These are phyloP conservation scores for Obelidium mucronatum DNA, from an alignment of 192 early-diverging fungal species.

Conservation along the genomic window DNA sequence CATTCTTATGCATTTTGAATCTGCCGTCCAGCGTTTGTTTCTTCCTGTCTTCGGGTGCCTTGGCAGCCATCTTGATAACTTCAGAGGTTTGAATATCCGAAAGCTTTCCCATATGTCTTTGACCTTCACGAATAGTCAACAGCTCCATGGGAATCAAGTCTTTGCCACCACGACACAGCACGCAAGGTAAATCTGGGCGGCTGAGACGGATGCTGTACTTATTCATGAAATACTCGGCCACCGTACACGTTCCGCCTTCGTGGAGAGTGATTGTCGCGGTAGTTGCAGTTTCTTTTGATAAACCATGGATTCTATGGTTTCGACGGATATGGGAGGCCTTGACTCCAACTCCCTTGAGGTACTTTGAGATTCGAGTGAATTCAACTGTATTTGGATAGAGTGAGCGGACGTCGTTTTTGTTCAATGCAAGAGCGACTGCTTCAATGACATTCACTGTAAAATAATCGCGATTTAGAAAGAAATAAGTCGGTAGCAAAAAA, in stretches of 20 bases:
- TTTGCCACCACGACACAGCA: neutral
- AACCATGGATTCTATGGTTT: neutral
- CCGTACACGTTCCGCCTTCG: neutral
- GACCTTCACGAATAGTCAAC: constrained; percentile 9
- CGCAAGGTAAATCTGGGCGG: constrained; percentile 16
- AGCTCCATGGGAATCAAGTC: constrained; percentile 42
- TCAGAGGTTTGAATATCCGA: constrained; percentile 33
- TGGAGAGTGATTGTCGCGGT: neutral
- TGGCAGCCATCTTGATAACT: constrained; percentile 36
- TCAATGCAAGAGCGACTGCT: constrained; percentile 13
- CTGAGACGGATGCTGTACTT: neutral
- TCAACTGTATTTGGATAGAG: neutral
- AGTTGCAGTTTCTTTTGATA: neutral
- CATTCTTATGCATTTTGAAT: neutral
- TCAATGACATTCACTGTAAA: neutral
- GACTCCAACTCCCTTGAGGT: neutral
- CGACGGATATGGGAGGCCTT: neutral
- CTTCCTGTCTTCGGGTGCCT: constrained; percentile 11
- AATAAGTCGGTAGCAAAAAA: neutral
- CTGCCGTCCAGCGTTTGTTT: neutral
- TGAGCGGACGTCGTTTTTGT: constrained; percentile 8
- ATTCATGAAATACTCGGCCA: constrained; percentile 51
- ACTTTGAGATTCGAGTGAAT: constrained; percentile 20
- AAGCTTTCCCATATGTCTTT: constrained; percentile 36
- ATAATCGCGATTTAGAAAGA: neutral